Base-by-base conservation (phyloP, 2,329 filamentous ascomycete species). In the Nemania sp. region DNA sequence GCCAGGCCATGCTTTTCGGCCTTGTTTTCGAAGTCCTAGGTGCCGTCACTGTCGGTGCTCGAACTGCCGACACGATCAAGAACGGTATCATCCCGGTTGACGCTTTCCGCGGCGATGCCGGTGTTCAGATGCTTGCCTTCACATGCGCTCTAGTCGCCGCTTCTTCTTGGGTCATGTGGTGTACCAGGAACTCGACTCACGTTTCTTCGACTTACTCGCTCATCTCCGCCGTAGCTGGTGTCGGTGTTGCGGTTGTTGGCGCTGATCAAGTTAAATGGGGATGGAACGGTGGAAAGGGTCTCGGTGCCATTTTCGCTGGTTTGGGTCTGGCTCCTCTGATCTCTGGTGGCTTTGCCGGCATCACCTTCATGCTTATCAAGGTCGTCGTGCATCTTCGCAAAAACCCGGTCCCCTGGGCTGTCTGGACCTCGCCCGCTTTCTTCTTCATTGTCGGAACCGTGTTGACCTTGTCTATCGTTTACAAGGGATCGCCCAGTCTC, bases 111-210 rank as follows among this genome's bases (percentile, higher is more conserved):
- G 76, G 72, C 54, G 80, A 88, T 63, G 80, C 86, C 30, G 82
- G 81, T 31, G 84, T 88, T 17, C 85, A 88, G 73, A 80, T 89
- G 72, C 77, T 89, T 44, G 86, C 85, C 50, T 86, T 87, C 66
- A 80, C 83, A 26, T 86, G 82, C 57, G 82, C 84, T 20, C 76
- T 83, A 0, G 84, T 83, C 14, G 86, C 78, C 62, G 84, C 86
- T 44, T 84, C 86, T 1, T 75, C 79, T 8, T 91, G 88, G 87
- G 86, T 91, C 41, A 90, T 90, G 86, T 90, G 86, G 86, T 90
- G 87, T 71, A 91, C 87, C 1, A 77, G 79, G 41, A 79, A 90
- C 77, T 88, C 84, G 3, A 85, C 86, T 54, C 88, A 88, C 73
- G 86, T 89, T 62, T 88, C 86, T 0, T 88, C 86, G 0, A 89